Conservation (phyloP, 768 basidiomycete genomes). For the Crassisporium funariophilum region DNA sequence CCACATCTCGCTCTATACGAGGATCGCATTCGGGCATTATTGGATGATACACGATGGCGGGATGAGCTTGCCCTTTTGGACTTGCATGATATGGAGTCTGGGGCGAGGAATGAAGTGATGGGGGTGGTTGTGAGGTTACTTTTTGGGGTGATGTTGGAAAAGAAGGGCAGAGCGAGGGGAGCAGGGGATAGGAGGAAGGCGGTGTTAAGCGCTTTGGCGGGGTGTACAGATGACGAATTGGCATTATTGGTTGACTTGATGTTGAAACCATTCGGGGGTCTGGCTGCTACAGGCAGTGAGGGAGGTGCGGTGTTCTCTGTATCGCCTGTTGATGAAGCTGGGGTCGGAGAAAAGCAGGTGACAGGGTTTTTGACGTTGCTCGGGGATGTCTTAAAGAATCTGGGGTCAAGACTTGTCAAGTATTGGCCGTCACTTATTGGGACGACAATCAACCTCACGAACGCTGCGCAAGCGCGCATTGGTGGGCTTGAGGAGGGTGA, state of each 20-base stretch:
- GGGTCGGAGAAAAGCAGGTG: constrained; percentile 63
- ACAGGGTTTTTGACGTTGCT: constrained; percentile 85
- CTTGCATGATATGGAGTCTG: constrained; percentile 51
- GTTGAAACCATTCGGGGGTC: constrained; percentile 69
- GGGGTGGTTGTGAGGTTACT: constrained; percentile 73
- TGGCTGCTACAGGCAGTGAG: too few relatives aligned
- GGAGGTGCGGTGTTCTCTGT: too few relatives aligned
- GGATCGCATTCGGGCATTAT: constrained; percentile 64
- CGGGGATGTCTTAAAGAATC: constrained; percentile 78
- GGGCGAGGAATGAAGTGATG: constrained; percentile 66
- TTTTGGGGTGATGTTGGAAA: constrained; percentile 88
- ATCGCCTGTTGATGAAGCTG: too few relatives aligned
- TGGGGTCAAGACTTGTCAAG: constrained; percentile 68
- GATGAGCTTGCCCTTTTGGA: constrained; percentile 81
- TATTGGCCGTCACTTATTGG: constrained; percentile 81
- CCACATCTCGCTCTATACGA: constrained; percentile 56
- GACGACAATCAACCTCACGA: constrained; percentile 65
- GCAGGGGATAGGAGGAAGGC: constrained; percentile 70
- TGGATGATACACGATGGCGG: constrained; percentile 89
- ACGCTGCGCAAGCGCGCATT: constrained; percentile 63
- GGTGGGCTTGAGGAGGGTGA: constrained; percentile 34
- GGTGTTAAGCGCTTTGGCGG: constrained; percentile 68
- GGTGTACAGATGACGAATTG: constrained; percentile 75
- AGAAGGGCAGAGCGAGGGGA: constrained; percentile 65
- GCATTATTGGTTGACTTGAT: constrained; percentile 82